phyloP scores from a whole-genome alignment of 345 rosid genomes.

The Eucalyptus viminalis region DNA sequence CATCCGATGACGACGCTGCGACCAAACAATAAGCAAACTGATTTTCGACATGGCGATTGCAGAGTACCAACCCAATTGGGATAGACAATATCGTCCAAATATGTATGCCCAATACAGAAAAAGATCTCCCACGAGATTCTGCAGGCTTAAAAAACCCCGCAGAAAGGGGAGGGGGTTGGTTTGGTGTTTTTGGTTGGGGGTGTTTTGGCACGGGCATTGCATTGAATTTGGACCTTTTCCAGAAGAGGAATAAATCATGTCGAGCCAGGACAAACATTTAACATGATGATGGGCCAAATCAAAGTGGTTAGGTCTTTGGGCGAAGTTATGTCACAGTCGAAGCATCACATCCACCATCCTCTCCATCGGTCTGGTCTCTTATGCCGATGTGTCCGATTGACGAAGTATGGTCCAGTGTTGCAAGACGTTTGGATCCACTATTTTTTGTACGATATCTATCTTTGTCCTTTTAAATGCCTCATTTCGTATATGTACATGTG shows the following conservation, averaged over 20 bases:
- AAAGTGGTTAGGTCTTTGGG: not conserved
- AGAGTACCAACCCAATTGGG: not conserved
- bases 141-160: not conserved
- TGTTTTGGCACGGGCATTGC: not conserved
- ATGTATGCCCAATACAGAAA: not conserved
- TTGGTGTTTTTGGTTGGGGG: too few species aligned
- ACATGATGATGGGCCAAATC: not conserved
- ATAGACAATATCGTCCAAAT: not conserved
- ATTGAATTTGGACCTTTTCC: not conserved
- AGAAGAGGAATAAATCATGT: not conserved
- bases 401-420: not conserved
- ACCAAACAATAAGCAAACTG: not conserved
- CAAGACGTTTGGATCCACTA: not conserved
- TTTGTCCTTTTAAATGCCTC: not conserved
- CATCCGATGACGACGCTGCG: not conserved
- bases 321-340: not conserved
- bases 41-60: not conserved
- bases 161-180: not conserved
- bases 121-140: not conserved
- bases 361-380: not conserved
- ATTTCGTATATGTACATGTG: not conserved
- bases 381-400: not conserved
- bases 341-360: not conserved
- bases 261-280: not conserved
- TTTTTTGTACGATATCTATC: not conserved